These are phyloP conservation scores for Diplodia intermedia DNA, from an alignment of 2,329 filamentous ascomycete genomes.

Conservation along the genomic window DNA sequence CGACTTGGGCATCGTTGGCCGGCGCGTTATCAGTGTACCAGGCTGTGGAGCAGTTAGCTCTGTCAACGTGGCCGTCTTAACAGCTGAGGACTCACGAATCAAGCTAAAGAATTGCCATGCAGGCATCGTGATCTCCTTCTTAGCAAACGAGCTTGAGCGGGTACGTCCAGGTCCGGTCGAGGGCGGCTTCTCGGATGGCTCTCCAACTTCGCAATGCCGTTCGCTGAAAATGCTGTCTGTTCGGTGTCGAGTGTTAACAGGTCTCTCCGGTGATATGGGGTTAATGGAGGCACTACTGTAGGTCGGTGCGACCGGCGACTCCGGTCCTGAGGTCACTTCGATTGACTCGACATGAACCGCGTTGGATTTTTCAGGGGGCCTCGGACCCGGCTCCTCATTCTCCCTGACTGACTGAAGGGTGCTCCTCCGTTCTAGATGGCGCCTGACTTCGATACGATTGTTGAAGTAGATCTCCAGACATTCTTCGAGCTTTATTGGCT, in stretches of 20 bases:
- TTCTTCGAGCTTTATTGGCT: constrained; percentile 80
- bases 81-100: constrained; percentile 69
- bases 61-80: constrained; percentile 5
- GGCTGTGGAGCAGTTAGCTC: constrained; percentile 57
- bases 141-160: constrained; percentile 51
- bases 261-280: constrained; percentile 42
- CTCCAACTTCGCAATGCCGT: constrained; percentile 46
- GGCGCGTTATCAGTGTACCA: constrained; percentile 80
- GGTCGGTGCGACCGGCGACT: constrained; percentile 46
- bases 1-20: constrained; percentile 77
- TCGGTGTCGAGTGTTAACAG: constrained; percentile 48
- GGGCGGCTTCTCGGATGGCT: constrained; percentile 54
- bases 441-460: constrained; percentile 84
- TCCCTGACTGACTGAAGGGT: constrained; percentile 60
- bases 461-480: constrained; percentile 97
- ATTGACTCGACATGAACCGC: constrained; percentile 53
- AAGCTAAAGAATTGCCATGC: constrained; percentile 98
- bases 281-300: constrained; percentile 36
- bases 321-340: constrained; percentile 46
- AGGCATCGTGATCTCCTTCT: constrained; percentile 90
- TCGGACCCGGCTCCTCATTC: constrained; percentile 1
- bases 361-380: constrained; percentile 22
- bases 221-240: constrained; percentile 60
- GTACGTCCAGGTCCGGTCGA: constrained; percentile 49
- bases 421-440: constrained; percentile 70